Percentiles rank a stretch among this genome's conserved stretches.
Evolutionary conservation across 2,329 filamentous ascomycete species (phyloP).

Genomic region (Ascochyta clinopodiicola): DNA sequence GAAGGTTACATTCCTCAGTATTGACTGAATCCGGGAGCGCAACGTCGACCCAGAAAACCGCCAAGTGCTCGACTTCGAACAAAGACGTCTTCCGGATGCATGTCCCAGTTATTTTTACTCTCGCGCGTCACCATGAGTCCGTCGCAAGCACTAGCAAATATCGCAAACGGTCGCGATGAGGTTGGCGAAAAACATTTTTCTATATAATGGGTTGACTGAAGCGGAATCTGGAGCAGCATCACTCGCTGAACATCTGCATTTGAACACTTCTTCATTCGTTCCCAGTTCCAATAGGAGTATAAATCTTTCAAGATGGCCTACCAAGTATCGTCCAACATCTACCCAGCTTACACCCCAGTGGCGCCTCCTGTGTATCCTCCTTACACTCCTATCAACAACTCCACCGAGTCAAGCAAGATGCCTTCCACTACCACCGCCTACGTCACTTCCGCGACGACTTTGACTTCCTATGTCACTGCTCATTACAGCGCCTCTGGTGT

Average conservation of each 20-base stretch:
- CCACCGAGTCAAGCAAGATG: neutral
- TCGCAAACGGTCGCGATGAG: slow-evolving; percentile 14
- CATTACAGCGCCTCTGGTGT: slow-evolving; percentile 5
- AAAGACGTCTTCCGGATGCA: slow-evolving; percentile 17
- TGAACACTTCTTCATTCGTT: slow-evolving; percentile 13
- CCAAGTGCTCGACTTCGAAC: slow-evolving; percentile 11
- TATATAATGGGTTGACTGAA: slow-evolving; percentile 9
- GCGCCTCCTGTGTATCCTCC: neutral
- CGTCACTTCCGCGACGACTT: slow-evolving; percentile 11
- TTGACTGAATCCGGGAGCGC: slow-evolving; percentile 16
- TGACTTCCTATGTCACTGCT: slow-evolving; percentile 17
- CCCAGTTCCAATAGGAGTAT: slow-evolving; percentile 8
- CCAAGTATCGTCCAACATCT: slow-evolving; percentile 13
- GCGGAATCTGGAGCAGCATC: slow-evolving; percentile 4
- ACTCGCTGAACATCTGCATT: slow-evolving; percentile 14
- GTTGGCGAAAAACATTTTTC: slow-evolving; percentile 6
- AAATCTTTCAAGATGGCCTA: slow-evolving; percentile 17
- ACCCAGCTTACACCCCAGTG: slow-evolving; percentile 14
- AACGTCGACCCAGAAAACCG: slow-evolving; percentile 11
- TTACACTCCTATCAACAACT: neutral
- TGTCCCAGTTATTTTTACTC: slow-evolving; percentile 11
- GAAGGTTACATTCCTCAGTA: slow-evolving; percentile 13
- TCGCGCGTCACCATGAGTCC: neutral
- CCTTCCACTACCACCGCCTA: slow-evolving; percentile 15
- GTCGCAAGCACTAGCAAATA: slow-evolving; percentile 6